Evolutionary conservation across 2,329 filamentous ascomycete species (phyloP).

Genomic region (Aspergillus cejpii): DNA sequence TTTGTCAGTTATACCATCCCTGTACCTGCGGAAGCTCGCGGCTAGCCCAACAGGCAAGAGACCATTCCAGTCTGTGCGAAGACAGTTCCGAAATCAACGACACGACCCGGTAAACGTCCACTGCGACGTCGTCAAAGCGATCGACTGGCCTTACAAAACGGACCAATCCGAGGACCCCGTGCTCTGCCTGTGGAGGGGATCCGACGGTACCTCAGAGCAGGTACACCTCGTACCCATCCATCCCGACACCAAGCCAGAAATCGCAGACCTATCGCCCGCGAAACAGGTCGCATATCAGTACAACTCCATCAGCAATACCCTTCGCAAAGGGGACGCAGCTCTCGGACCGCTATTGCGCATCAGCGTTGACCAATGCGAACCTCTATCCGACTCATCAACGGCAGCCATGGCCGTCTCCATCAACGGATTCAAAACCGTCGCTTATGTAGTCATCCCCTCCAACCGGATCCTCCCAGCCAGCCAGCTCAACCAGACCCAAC

Average conservation of each 20-base stretch:
- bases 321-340: constrained; percentile 8
- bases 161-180: constrained; percentile 16
- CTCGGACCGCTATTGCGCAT: constrained; percentile 11
- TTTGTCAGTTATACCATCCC: too few relatives aligned
- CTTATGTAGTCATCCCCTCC: constrained; percentile 15
- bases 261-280: too few relatives aligned
- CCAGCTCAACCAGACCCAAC: constrained; percentile 10
- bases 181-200: too few relatives aligned
- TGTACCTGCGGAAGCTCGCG: too few relatives aligned
- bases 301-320: constrained; percentile 17
- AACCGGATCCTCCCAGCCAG: constrained; percentile 3
- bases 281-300: constrained; percentile 16
- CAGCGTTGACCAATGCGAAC: constrained; percentile 10
- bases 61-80: constrained; percentile 21
- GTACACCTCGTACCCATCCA: neutral
- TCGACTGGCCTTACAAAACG: constrained; percentile 6
- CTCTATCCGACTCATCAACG: neutral
- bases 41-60: neutral
- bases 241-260: constrained; percentile 6
- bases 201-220: constrained; percentile 1
- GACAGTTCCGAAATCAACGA: constrained; percentile 31
- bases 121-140: constrained; percentile 21
- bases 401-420: constrained; percentile 16
- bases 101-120: constrained; percentile 31
- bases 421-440: constrained; percentile 18